Evolutionary conservation across 768 basidiomycete genomes (phyloP).

Genomic region (Amanita exitialis): DNA sequence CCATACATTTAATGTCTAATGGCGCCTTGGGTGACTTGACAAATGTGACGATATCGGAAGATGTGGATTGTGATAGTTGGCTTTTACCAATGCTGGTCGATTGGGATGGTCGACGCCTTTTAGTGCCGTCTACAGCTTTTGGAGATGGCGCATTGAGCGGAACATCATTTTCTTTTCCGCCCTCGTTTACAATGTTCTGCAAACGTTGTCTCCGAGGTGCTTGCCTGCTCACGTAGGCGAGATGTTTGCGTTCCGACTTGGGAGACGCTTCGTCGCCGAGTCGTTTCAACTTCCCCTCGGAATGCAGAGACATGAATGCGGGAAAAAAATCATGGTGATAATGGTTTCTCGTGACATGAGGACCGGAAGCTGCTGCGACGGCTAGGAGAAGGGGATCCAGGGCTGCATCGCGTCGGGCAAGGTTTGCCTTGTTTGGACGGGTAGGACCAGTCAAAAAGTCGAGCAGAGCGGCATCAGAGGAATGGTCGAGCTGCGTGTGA

Average conservation of each 20-base stretch:
- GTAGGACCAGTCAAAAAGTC: slow-evolving; percentile 51
- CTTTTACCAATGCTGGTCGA: slow-evolving; percentile 12
- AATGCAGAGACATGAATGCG: slow-evolving; percentile 38
- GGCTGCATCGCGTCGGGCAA: slow-evolving; percentile 57
- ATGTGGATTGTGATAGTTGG: slow-evolving; percentile 9
- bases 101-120: slow-evolving; percentile 30
- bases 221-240: slow-evolving; percentile 65
- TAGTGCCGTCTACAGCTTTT: slow-evolving; percentile 28
- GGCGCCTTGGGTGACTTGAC: slow-evolving; percentile 16
- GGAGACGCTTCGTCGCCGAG: slow-evolving; percentile 28
- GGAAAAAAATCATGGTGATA: slow-evolving; percentile 77
- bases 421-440: slow-evolving; percentile 27
- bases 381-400: slow-evolving; percentile 76
- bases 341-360: slow-evolving; percentile 78
- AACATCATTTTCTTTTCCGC: slow-evolving; percentile 42
- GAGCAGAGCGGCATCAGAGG: slow-evolving; percentile 53
- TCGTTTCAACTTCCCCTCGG: slow-evolving; percentile 44
- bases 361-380: slow-evolving; percentile 63
- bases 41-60: slow-evolving; percentile 12
- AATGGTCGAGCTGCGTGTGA: slow-evolving; percentile 14
- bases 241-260: slow-evolving; percentile 32
- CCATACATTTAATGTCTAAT: slow-evolving; percentile 87
- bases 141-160: slow-evolving; percentile 27
- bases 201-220: slow-evolving; percentile 60
- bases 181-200: slow-evolving; percentile 20